Percentiles rank a stretch among this genome's conserved stretches.
These are phyloP conservation scores for Phytopythium boreale DNA, from an alignment of 352 stramenopile genomes.

Conservation along the genomic window DNA sequence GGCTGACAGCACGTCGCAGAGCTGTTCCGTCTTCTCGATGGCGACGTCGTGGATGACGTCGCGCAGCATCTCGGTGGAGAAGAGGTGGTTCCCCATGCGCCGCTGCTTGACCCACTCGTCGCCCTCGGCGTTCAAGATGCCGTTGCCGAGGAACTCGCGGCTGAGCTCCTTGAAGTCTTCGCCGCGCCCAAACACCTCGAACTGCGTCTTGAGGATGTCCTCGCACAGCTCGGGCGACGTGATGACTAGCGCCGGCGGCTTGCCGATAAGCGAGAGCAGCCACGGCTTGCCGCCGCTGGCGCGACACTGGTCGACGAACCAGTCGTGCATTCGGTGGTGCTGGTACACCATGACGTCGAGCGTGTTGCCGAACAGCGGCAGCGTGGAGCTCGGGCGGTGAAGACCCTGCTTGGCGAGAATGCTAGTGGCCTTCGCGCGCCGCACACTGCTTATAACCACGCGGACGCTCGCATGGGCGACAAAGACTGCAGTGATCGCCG, in stretches of 20 bases:
- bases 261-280: slow-evolving; percentile 29
- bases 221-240: slow-evolving; percentile 28
- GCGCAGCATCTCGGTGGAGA: slow-evolving; percentile 27
- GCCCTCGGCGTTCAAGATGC: slow-evolving; percentile 46
- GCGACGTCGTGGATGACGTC: slow-evolving; percentile 12
- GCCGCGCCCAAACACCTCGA: slow-evolving; percentile 53
- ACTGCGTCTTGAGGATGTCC: slow-evolving; percentile 32
- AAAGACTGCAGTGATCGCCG: background rate
- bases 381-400: slow-evolving; percentile 13
- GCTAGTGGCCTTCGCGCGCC: background rate
- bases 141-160: slow-evolving; percentile 45
- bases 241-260: slow-evolving; percentile 27
- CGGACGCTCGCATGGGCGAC: background rate
- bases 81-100: slow-evolving; percentile 71
- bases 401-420: slow-evolving; percentile 1
- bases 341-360: slow-evolving; percentile 18
- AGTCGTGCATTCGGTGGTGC: slow-evolving; percentile 28
- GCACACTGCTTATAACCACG: background rate
- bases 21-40: slow-evolving; percentile 11
- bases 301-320: slow-evolving; percentile 26
- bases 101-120: slow-evolving; percentile 36
- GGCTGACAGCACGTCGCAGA: slow-evolving; percentile 37
- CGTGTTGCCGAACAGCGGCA: slow-evolving; percentile 30
- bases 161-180: slow-evolving; percentile 26
- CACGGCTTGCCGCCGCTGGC: slow-evolving; percentile 15